Percentiles rank a stretch among this genome's conserved stretches.
These are phyloP conservation scores for Pugionium cornutum DNA, from an alignment of 345 rosid species.

Conservation along the genomic window DNA sequence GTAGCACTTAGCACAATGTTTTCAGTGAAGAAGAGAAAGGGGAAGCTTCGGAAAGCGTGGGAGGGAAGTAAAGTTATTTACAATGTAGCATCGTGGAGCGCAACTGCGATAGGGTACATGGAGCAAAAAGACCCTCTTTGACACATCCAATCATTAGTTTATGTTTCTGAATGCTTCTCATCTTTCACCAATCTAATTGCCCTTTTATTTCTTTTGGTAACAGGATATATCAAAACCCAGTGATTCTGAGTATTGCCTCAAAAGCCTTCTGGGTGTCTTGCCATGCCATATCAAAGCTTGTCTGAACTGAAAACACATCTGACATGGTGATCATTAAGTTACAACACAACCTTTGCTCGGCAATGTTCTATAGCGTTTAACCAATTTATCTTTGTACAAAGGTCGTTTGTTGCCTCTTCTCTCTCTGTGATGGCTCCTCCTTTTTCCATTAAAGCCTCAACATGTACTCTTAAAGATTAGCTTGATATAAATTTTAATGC, in stretches of 20 bases:
- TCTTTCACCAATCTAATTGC: neutral
- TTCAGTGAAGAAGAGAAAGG: slow-evolving; percentile 76
- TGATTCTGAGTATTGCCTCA: slow-evolving; percentile 68
- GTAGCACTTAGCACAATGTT: slow-evolving; percentile 90
- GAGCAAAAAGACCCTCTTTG: neutral
- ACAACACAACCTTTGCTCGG: slow-evolving; percentile 21
- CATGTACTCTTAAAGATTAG: slow-evolving; percentile 15
- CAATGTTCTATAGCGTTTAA: slow-evolving; percentile 34
- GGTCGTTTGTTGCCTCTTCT: slow-evolving; percentile 21
- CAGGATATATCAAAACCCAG: slow-evolving; percentile 94
- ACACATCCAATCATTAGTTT: neutral
- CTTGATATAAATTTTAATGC: slow-evolving; percentile 18
- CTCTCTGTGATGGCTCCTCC: neutral
- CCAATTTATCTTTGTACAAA: slow-evolving; percentile 19
- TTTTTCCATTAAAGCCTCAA: neutral
- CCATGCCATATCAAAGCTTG: slow-evolving; percentile 78
- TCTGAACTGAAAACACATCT: slow-evolving; percentile 47
- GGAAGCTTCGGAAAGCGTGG: slow-evolving; percentile 96
- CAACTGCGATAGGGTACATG: slow-evolving; percentile 83
- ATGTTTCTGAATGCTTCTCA: neutral
- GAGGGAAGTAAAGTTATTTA: slow-evolving; percentile 95
- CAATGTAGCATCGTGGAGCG: slow-evolving; percentile 99
- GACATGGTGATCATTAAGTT: slow-evolving; percentile 14
- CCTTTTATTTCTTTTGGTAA: neutral
- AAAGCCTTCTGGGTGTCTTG: slow-evolving; percentile 93